These are phyloP conservation scores for Candida caryicola DNA, from an alignment of 805 yeast species.

Conservation along the genomic window DNA sequence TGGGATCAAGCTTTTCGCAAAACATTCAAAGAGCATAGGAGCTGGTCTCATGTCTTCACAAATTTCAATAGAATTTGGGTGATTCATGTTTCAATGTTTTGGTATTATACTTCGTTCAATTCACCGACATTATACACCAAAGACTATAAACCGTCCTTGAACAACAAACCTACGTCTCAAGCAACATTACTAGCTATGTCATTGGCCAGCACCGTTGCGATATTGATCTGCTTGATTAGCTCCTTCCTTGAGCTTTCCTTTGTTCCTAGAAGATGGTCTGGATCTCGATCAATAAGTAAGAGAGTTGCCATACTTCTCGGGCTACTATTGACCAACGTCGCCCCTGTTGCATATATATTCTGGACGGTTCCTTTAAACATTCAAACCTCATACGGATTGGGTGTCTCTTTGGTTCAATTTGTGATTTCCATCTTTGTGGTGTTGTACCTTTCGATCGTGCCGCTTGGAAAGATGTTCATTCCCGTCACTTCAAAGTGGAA, in stretches of 20 bases:
- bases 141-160: constrained; percentile 48
- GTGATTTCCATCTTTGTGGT: constrained; percentile 53
- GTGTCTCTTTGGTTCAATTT: constrained; percentile 55
- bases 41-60: constrained; percentile 71
- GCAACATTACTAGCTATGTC: constrained; percentile 58
- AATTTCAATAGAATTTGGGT: constrained; percentile 82
- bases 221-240: constrained; percentile 52
- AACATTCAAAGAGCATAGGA: constrained; percentile 70
- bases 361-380: constrained; percentile 32
- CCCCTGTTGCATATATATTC: constrained; percentile 56
- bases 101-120: constrained; percentile 73
- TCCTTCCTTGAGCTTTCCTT: constrained; percentile 55
- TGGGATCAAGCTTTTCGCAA: constrained; percentile 73
- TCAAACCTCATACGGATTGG: constrained; percentile 32
- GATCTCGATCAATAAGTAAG: constrained; percentile 56
- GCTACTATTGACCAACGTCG: constrained; percentile 43
- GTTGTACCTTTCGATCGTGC: constrained; percentile 57
- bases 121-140: constrained; percentile 65
- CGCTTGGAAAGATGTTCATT: constrained; percentile 54
- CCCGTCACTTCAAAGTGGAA: constrained; percentile 26
- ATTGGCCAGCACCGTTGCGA: constrained; percentile 63
- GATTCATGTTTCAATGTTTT: constrained; percentile 67
- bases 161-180: constrained; percentile 61
- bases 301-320: constrained; percentile 44
- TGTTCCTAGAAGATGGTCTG: constrained; percentile 73